These are phyloP conservation scores for Lentinus polychrous DNA, from an alignment of 1,284 basidiomycete species.

Conservation along the genomic window DNA sequence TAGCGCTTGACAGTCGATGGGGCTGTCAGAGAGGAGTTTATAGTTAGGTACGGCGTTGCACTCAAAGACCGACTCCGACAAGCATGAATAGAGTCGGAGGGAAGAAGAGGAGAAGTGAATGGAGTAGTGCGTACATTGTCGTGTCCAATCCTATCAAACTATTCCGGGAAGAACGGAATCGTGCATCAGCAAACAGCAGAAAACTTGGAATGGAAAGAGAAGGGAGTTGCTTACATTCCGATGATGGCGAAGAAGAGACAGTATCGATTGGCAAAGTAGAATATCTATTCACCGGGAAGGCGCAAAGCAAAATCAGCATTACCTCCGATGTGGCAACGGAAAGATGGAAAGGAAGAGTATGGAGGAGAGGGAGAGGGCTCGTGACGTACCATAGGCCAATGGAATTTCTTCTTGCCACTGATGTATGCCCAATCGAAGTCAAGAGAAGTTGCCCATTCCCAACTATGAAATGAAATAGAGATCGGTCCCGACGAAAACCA, in stretches of 20 bases:
- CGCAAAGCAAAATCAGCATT: background rate
- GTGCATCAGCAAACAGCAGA: background rate
- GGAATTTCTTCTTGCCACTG: slow-evolving; percentile 50
- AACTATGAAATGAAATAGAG: slow-evolving; percentile 18
- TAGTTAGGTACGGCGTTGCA: slow-evolving; percentile 5
- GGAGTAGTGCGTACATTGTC: slow-evolving; percentile 32
- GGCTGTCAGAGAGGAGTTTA: slow-evolving; percentile 26
- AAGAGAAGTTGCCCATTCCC: slow-evolving; percentile 49
- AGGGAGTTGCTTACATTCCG: slow-evolving; percentile 52
- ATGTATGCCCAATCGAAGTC: slow-evolving; percentile 65
- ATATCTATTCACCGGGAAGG: slow-evolving; percentile 46
- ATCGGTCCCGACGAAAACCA: background rate
- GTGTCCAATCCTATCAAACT: slow-evolving; percentile 56
- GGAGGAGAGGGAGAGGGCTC: background rate
- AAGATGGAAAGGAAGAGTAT: background rate
- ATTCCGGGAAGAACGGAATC: slow-evolving; percentile 4
- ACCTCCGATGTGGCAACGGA: background rate
- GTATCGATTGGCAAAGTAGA: slow-evolving; percentile 71
- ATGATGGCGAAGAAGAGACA: slow-evolving; percentile 57
- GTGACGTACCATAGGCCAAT: slow-evolving; percentile 30
- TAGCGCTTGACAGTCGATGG: slow-evolving; percentile 58
- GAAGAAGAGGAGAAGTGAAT: background rate
- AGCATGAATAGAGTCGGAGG: too few species aligned
- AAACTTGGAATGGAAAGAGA: background rate
- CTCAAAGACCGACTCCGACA: too few species aligned